phyloP scores from a whole-genome alignment of 1,284 basidiomycete species.

The Termitomyces sp. region DNA sequence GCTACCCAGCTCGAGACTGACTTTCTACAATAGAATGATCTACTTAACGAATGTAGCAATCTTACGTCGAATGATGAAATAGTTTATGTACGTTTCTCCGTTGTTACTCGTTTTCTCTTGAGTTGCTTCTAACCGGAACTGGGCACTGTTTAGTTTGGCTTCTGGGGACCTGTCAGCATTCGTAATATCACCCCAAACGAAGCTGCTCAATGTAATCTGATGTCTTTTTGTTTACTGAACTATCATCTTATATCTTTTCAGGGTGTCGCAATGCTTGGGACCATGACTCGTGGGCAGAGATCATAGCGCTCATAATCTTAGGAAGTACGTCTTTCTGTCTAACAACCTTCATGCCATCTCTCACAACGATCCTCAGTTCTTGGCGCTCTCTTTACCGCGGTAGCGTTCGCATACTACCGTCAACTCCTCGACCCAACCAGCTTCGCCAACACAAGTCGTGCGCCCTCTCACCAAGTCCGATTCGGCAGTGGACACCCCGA shows the following conservation, averaged over 20 bases:
- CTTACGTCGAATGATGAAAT: constrained; percentile 31
- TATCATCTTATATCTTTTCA: constrained; percentile 18
- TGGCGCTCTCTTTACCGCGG: constrained; percentile 52
- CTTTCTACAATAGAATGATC: constrained; percentile 33
- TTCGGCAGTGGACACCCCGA: constrained; percentile 26
- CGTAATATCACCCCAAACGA: constrained; percentile 31
- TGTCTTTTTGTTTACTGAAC: neutral
- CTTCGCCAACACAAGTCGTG: constrained; percentile 28
- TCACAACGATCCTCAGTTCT: constrained; percentile 35
- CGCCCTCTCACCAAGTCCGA: constrained; percentile 27
- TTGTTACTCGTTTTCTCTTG: neutral
- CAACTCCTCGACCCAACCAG: constrained; percentile 64
- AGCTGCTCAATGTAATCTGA: constrained; percentile 41
- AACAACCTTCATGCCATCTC: constrained; percentile 8
- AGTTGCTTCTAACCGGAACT: constrained; percentile 11
- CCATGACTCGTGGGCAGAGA: constrained; percentile 59
- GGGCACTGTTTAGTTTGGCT: constrained; percentile 28
- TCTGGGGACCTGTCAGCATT: constrained; percentile 43
- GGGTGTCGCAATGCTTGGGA: constrained; percentile 56
- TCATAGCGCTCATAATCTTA: constrained; percentile 52
- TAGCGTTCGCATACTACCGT: constrained; percentile 66
- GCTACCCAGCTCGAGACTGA: neutral
- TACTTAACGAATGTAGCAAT: constrained; percentile 47
- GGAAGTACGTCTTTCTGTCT: constrained; percentile 29
- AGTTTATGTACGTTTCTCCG: constrained; percentile 30